These are phyloP conservation scores for Russula lepida DNA, from an alignment of 768 basidiomycete species.

Conservation along the genomic window DNA sequence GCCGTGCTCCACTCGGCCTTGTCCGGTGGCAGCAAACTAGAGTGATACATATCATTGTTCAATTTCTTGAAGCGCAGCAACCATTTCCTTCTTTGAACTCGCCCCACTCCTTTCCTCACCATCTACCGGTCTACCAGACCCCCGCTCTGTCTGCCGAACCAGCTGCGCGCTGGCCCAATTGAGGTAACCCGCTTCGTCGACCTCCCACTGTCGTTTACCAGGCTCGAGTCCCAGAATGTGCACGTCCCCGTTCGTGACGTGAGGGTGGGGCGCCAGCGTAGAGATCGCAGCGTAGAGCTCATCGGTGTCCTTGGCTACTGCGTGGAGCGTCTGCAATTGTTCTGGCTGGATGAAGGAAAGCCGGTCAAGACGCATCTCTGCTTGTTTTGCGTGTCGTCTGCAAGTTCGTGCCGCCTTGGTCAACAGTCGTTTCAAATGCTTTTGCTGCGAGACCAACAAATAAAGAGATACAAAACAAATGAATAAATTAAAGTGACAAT, in stretches of 20 bases:
- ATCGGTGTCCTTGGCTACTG: constrained; percentile 35
- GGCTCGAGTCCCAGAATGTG: constrained; percentile 35
- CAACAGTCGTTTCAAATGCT: neutral
- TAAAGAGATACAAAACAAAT: neutral
- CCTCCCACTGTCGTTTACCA: constrained; percentile 73
- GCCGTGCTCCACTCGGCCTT: too few species aligned
- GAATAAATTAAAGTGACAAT: neutral
- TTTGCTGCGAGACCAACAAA: constrained; percentile 48
- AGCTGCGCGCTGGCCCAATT: constrained; percentile 67
- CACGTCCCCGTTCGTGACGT: constrained; percentile 1
- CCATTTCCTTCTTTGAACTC: too few species aligned
- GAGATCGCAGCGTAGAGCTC: constrained; percentile 42
- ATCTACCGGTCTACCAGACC: too few species aligned
- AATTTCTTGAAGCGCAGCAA: neutral
- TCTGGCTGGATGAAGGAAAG: constrained; percentile 40
- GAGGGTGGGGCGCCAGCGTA: constrained; percentile 35
- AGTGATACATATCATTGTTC: too few species aligned
- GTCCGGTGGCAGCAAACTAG: too few species aligned
- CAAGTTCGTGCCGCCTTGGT: neutral
- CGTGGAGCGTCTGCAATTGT: constrained; percentile 33
- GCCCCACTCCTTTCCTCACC: too few species aligned
- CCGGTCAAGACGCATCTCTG: constrained; percentile 35
- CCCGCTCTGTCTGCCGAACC: constrained; percentile 29
- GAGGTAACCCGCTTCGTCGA: constrained; percentile 61
- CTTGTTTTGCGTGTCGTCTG: constrained; percentile 35